Percentiles rank a stretch among this genome's conserved stretches.
These are phyloP conservation scores for Populus simonii DNA, from an alignment of 345 rosid species.

Conservation along the genomic window DNA sequence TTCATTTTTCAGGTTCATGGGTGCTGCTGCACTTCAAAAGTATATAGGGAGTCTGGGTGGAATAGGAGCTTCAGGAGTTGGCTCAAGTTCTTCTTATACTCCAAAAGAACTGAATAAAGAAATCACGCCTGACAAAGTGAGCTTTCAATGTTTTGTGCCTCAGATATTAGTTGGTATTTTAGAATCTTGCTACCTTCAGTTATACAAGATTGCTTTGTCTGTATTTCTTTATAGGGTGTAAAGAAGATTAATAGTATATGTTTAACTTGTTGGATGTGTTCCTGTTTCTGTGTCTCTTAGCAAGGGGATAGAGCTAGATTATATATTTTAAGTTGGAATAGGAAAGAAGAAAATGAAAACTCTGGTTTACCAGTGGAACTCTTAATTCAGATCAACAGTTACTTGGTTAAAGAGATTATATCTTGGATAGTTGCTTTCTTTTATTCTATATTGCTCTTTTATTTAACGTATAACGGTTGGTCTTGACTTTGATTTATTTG, in stretches of 20 bases:
- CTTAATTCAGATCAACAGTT: background rate
- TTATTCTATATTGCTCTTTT: background rate
- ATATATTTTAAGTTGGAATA: background rate
- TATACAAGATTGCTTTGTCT: background rate
- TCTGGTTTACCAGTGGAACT: background rate
- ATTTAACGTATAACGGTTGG: background rate
- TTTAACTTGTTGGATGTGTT: background rate
- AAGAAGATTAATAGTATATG: background rate
- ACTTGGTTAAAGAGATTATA: background rate
- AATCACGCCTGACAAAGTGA: constrained; percentile 91
- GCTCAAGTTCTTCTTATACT: constrained; percentile 89
- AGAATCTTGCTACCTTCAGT: background rate
- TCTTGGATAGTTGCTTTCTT: background rate
- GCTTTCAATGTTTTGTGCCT: background rate
- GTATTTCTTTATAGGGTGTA: background rate
- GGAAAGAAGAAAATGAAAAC: background rate
- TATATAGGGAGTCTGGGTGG: constrained; percentile 94
- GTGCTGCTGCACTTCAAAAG: constrained; percentile 94
- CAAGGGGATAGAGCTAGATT: background rate
- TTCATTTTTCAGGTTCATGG: constrained; percentile 70
- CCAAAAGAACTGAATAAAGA: constrained; percentile 91
- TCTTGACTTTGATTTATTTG: constrained; percentile 32
- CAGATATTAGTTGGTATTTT: background rate
- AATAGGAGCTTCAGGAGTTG: constrained; percentile 94
- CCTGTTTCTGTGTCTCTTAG: background rate